phyloP scores from a whole-genome alignment of 179 eudicot genomes.

The Heliamphora pulchella region DNA sequence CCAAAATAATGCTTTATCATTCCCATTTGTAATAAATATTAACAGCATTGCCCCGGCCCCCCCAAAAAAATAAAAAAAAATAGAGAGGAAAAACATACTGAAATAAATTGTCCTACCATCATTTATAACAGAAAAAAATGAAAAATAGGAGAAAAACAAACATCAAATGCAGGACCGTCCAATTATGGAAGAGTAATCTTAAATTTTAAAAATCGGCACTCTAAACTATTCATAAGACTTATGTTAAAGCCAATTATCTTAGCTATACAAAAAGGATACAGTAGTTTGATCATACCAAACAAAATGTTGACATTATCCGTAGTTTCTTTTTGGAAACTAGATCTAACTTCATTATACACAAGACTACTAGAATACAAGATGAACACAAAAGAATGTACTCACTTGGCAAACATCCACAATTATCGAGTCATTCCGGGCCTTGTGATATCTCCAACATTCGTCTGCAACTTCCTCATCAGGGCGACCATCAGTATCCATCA shows the following conservation, averaged over 20 bases:
- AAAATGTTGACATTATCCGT: background rate
- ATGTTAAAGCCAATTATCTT: background rate
- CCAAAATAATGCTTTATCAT: background rate
- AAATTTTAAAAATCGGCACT: background rate
- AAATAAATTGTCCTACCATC: background rate
- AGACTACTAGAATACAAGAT: background rate
- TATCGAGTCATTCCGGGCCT: constrained; percentile 87
- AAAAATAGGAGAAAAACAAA: background rate
- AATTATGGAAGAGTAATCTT: background rate
- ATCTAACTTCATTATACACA: background rate
- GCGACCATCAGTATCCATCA: constrained; percentile 79
- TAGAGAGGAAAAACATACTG: background rate
- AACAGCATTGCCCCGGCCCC: background rate
- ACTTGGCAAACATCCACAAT: constrained; percentile 96
- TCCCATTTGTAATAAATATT: background rate
- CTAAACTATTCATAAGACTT: background rate
- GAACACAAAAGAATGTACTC: constrained; percentile 16
- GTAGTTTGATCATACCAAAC: background rate
- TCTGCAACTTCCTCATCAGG: constrained; percentile 92
- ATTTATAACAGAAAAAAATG: background rate
- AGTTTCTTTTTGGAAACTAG: background rate
- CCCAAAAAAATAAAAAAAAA: background rate
- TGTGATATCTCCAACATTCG: constrained; percentile 92
- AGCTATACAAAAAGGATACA: background rate
- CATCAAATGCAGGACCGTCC: background rate